Percentiles rank a stretch among this genome's conserved stretches.
These are phyloP conservation scores for Curvularia sp. DNA, from an alignment of 2,329 filamentous ascomycete species.

Conservation along the genomic window DNA sequence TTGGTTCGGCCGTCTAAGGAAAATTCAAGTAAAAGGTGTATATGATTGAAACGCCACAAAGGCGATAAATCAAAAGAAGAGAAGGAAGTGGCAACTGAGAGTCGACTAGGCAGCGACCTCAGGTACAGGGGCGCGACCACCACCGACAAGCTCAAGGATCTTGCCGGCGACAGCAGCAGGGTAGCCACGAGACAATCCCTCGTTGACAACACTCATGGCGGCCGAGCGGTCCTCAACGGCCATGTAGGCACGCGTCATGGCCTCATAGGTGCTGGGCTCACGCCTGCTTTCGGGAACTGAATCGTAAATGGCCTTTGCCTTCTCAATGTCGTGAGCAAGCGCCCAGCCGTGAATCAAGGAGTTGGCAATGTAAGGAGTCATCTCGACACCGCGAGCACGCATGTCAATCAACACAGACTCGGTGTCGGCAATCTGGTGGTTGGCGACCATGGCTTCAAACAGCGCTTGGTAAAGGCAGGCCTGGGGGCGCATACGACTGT, in stretches of 20 bases:
- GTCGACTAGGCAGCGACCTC: conserved; percentile 28
- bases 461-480: conserved; percentile 93
- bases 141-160: conserved; percentile 81
- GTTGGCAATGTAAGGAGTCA: conserved; percentile 98
- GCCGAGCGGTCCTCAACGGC: conserved; percentile 79
- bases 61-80: conserved; percentile 18
- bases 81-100: neutral
- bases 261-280: conserved; percentile 97
- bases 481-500: conserved; percentile 72
- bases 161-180: conserved; percentile 91
- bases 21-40: conserved; percentile 16
- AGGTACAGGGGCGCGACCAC: conserved; percentile 37
- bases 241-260: conserved; percentile 94
- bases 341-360: conserved; percentile 98
- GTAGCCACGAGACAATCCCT: conserved; percentile 91
- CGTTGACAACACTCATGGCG: conserved; percentile 80
- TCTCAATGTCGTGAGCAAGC: conserved; percentile 77
- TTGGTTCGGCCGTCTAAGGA: conserved; percentile 32
- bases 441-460: conserved; percentile 97
- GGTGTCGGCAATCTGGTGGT: conserved; percentile 77
- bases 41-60: conserved; percentile 18
- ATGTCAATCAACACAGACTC: conserved; percentile 78
- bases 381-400: conserved; percentile 74
- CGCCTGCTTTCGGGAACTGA: conserved; percentile 78
- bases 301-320: conserved; percentile 80